Base-by-base conservation (phyloP, 768 basidiomycete genomes). In the Plicaturopsis crispa region DNA sequence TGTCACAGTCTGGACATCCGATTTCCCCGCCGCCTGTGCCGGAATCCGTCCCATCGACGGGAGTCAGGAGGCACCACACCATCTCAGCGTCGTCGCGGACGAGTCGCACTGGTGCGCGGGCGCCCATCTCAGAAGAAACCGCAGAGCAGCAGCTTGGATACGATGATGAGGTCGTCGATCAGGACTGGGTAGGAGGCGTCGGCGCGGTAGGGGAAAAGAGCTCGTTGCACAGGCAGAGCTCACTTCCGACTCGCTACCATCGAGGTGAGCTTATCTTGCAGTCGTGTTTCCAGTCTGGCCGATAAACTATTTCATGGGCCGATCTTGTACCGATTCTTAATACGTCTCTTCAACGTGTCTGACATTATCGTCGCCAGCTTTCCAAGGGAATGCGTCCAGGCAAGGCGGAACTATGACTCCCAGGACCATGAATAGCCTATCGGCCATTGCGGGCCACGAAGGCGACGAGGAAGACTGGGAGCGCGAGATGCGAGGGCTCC, bases 401-500 rank as follows among this genome's bases (percentile, higher is more conserved):
- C 62, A 76, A 51, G 52, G 75, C 8, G 81, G 82, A 19, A 80
- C 64, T 48, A 54, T 71, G 45, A 82, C 84, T 18, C 81, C 83
- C 23, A 78, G 84, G 42, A 73, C 75, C 17, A 65, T 89, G 59
- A 89, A 88, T 51, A 89, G 84, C 56, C 75, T 91, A 38, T 75
- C 83, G 24, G 84, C 84, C 39, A 90, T 91, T 59, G 78, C 84
- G 36, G 86, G 85, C 30, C 82, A 86, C 51, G 87, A 91, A 49
- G 85, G 81, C 48, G 87, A 88, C 43, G 87, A 91, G 55, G 87
- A 89, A 46, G 83, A 86, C 40, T 91, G 88, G 88, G 84, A 86
- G 56, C 64, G 70, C 31, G 76, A 78, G 28, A 70, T 80, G 58
- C 60, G 68, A 14, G 72, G 69, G 59, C 61, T 73, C 55, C 62